Conservation (phyloP, 2,329 filamentous ascomycete species). For the Claviceps fusiformis region DNA sequence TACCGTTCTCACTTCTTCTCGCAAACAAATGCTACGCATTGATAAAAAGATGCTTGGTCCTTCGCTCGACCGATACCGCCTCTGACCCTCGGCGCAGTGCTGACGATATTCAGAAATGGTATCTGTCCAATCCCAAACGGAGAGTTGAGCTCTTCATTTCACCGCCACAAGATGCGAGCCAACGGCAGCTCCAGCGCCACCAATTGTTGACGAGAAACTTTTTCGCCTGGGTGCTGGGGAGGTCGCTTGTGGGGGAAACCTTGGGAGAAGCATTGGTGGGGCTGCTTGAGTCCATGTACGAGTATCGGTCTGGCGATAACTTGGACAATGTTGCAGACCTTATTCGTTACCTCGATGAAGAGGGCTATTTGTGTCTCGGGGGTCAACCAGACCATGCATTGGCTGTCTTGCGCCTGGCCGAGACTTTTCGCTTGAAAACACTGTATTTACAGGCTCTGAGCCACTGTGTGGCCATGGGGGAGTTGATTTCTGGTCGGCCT, state of each 20-base stretch:
- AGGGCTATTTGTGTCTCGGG: constrained; percentile 56
- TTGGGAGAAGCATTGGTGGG: constrained; percentile 51
- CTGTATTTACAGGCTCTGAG: constrained; percentile 61
- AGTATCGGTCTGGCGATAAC: constrained; percentile 47
- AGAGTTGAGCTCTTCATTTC: constrained; percentile 56
- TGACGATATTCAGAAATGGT: constrained; percentile 20
- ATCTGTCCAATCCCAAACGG: constrained; percentile 15
- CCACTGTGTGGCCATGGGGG: constrained; percentile 68
- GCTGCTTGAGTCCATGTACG: constrained; percentile 50
- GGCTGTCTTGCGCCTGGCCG: constrained; percentile 53
- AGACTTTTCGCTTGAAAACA: constrained; percentile 47
- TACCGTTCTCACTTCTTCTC: constrained; percentile 46
- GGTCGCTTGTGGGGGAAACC: constrained; percentile 52
- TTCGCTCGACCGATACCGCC: constrained; percentile 15
- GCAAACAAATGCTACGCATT: constrained; percentile 45
- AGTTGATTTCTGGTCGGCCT: constrained; percentile 37
- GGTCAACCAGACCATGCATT: constrained; percentile 55
- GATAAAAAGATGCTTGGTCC: constrained; percentile 35
- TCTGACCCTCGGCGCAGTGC: constrained; percentile 11
- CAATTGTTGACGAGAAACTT: constrained; percentile 62
- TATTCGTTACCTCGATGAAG: constrained; percentile 46
- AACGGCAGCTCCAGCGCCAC: constrained; percentile 43
- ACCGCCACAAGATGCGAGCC: constrained; percentile 38
- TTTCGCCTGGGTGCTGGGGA: constrained; percentile 55
- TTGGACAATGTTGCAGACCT: constrained; percentile 39